Evolutionary conservation across 805 yeast genomes (phyloP), one percentile per base, ranked within the genome.

Genomic region (Kluyveromyces lactis): DNA sequence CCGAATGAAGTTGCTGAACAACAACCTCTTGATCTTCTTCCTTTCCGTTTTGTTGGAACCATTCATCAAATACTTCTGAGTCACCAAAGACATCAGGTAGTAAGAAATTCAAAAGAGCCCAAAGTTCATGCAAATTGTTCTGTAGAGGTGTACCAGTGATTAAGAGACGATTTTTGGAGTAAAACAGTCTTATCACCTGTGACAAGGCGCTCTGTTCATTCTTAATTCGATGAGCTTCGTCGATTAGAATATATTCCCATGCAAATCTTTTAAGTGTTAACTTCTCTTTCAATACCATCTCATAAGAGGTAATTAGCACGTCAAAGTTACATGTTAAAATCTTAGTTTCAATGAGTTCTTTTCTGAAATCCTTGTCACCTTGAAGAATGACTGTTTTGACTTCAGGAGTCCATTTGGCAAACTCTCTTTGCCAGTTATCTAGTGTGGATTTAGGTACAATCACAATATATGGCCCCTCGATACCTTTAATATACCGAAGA

Each of bases 61-160:
- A 86, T 54, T 83, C 85, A 58, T 90, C 95, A 58, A 92, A 92
- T 1, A 82, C 78, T 15, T 80, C 85, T 6, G 95, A 75, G 52
- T 89, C 96, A 16, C 95, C 89, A 63, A 90, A 92, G 8, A 90
- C 94, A 65, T 92, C 97, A 0, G 98, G 97, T 18, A 90, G 64
- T 26, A 90, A 62, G 61, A 89, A 90, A 59, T 90, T 92, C 42
- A 90, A 67, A 39, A 90, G 68, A 0, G 97, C 96, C 98, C 98
- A 90, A 40, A 90, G 68, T 62, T 92, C 98, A 62, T 92, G 98
- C 40, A 90, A 66, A 48, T 92, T 92, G 58, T 90, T 90, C 55
- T 90, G 98, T 39, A 90, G 64, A 0, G 98, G 98, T 0, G 98
- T 90, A 48, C 98, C 98, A 0, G 98, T 90, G 44, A 90, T 87